A percentile compares a stretch with the other conserved stretches of the same genome.
Evolutionary conservation across 2,329 filamentous ascomycete genomes (phyloP).

Genomic region (Stachybotrys chartarum): DNA sequence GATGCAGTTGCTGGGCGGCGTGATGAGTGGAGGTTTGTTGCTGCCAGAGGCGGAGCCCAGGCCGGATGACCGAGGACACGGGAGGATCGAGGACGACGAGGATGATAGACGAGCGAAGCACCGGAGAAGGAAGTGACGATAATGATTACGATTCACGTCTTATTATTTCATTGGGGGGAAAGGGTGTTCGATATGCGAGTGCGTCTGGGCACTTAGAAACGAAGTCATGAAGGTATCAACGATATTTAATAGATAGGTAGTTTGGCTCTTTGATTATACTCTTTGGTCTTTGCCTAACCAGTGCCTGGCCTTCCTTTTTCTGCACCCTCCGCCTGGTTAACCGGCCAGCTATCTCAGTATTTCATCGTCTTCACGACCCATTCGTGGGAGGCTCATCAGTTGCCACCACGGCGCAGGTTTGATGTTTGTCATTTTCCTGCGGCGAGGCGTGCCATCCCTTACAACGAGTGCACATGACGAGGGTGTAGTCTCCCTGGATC

Average conservation of each 20-base stretch:
- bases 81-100: slow-evolving; percentile 10
- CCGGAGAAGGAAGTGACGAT: slow-evolving; percentile 13
- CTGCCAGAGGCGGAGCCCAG: slow-evolving; percentile 1
- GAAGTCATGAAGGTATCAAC: not conserved
- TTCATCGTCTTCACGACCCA: not conserved
- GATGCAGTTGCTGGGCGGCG: slow-evolving; percentile 20
- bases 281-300: no score
- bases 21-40: slow-evolving; percentile 17
- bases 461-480: not conserved
- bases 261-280: no score
- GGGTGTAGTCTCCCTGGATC: not conserved
- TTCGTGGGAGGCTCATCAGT: not conserved
- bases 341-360: no score
- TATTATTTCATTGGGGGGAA: not conserved
- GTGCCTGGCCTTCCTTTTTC: no score
- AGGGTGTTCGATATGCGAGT: not conserved
- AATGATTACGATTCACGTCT: slow-evolving; percentile 8
- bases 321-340: no score
- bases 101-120: slow-evolving; percentile 7
- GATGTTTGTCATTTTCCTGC: not conserved
- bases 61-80: slow-evolving; percentile 6
- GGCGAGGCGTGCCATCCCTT: not conserved
- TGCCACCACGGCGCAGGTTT: not conserved
- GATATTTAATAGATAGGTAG: not conserved
- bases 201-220: not conserved